Percentiles rank a stretch among this genome's conserved stretches.
Evolutionary conservation across 176 grass and related monocot genomes (phyloP).

Genomic region (Carex littledalei): DNA sequence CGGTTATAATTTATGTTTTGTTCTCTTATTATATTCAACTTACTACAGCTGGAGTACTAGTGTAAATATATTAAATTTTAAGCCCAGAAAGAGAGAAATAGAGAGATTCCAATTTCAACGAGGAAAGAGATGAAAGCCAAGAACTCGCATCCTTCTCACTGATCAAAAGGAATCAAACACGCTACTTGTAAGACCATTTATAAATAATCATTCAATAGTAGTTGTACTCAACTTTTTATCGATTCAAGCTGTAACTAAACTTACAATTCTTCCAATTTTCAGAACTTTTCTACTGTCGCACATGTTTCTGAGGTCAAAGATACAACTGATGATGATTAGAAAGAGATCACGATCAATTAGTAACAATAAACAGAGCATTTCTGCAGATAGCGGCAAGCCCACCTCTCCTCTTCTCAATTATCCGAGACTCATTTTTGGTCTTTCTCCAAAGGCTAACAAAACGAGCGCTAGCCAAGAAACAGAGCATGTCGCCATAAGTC

Average conservation of each 20-base stretch:
- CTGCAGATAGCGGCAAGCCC: conserved; percentile 11
- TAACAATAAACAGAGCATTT: conserved; percentile 25
- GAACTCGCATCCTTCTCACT: conserved; percentile 5
- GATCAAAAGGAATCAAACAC: conserved; percentile 12
- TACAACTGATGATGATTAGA: conserved; percentile 44
- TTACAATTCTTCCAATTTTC: not conserved
- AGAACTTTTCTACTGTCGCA: not conserved
- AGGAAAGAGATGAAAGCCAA: not conserved
- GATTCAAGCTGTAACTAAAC: not conserved
- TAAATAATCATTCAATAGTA: not conserved
- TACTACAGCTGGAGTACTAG: conserved; percentile 1
- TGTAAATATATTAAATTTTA: not conserved
- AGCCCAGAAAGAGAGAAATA: not conserved
- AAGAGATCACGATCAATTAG: conserved; percentile 28
- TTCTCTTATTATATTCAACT: not conserved
- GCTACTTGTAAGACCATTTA: conserved; percentile 2
- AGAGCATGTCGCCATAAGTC: conserved; percentile 28
- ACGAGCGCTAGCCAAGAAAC: not conserved
- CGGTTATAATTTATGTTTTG: not conserved
- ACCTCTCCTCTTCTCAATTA: conserved; percentile 16
- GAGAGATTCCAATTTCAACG: not conserved
- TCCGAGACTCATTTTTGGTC: conserved; percentile 30
- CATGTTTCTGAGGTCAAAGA: conserved; percentile 31
- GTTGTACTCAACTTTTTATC: not conserved
- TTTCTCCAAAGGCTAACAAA: conserved; percentile 13